Conservation (phyloP, 768 basidiomycete species). For the Tricholoma hemisulphureum region DNA sequence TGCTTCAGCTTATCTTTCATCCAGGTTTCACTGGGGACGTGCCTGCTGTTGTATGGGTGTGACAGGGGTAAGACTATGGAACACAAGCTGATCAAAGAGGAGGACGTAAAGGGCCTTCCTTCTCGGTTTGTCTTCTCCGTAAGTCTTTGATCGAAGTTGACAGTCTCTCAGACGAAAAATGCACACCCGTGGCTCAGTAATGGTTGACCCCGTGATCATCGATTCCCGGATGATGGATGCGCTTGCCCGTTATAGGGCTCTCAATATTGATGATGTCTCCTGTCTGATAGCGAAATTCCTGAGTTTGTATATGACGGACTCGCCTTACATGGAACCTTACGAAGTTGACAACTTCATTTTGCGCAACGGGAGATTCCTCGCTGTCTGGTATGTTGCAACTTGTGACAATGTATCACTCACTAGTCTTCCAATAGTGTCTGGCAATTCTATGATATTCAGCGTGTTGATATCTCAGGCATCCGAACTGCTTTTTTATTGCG, state of each 20-base stretch:
- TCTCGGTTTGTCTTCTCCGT: constrained; percentile 45
- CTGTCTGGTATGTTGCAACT: constrained; percentile 48
- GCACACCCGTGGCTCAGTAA: constrained; percentile 37
- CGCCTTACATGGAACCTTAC: constrained; percentile 59
- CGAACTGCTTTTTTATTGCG: constrained; percentile 59
- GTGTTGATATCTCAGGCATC: constrained; percentile 49
- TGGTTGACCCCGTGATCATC: constrained; percentile 60
- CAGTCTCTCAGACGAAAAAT: constrained; percentile 44
- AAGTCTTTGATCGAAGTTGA: constrained; percentile 1
- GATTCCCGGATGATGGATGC: constrained; percentile 55
- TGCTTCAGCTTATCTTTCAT: constrained; percentile 45
- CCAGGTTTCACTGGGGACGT: constrained; percentile 57
- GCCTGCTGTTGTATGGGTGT: constrained; percentile 67
- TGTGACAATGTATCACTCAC: not conserved
- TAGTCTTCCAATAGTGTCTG: constrained; percentile 48
- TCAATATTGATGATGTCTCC: constrained; percentile 47
- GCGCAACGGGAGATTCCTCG: constrained; percentile 57
- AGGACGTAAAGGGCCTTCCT: constrained; percentile 50
- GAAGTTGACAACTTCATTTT: constrained; percentile 75
- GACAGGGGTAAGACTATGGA: constrained; percentile 47
- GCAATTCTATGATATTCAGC: constrained; percentile 65
- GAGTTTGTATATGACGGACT: constrained; percentile 55
- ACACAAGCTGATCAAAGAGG: constrained; percentile 45
- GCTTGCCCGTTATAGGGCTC: constrained; percentile 49
- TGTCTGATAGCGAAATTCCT: constrained; percentile 62